Evolutionary conservation across 495 filamentous ascomycete species (phyloP), one percentile per base, ranked within the genome.

Genomic region (Aspergillus bridgeri): DNA sequence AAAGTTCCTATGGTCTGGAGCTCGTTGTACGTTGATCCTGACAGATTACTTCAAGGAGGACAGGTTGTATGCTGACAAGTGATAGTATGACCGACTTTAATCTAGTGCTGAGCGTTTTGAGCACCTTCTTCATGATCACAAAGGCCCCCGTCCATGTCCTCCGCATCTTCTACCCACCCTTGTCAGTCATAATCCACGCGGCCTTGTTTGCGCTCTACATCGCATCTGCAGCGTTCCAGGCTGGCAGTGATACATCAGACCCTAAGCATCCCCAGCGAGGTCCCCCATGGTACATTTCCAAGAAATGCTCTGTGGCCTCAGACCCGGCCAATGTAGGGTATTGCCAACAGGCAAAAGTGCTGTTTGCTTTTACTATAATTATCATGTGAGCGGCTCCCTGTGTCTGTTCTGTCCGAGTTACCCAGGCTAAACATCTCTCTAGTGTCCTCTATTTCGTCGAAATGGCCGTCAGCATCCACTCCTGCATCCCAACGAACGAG

Each of bases 251-350:
- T 67, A 88, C 82, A 68, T 87, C 84, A 43, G 91, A 97, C 68
- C 81, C 87, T 7, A 63, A 78, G 4, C 84, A 88, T 58, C 85
- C 82, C 6, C 86, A 89, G 60, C 75, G 78, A 6, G 82, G 86
- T 2, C 75, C 90, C 4, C 83, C 85, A 13, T 97, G 92, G 92
- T 96, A 95, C 65, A 84, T 97, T 62, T 83, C 84, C 42, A 89
- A 90, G 66, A 81, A 78, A 60, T 97, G 92, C 70, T 79, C 67
- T 46, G 81, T 91, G 13, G 88, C 89, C 0, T 70, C 68, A 20
- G 68, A 78, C 6, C 70, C 73, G 42, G 71, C 67, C 11, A 81
- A 85, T 48, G 73, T 83, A n/a, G 77, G 79, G 23, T 89, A 86
- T 65, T 97, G 92, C 75, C 65, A 79, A 62, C 85, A 90, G 70